phyloP scores from a whole-genome alignment of 2,329 filamentous ascomycete species.

The Epichloe bromicola region DNA sequence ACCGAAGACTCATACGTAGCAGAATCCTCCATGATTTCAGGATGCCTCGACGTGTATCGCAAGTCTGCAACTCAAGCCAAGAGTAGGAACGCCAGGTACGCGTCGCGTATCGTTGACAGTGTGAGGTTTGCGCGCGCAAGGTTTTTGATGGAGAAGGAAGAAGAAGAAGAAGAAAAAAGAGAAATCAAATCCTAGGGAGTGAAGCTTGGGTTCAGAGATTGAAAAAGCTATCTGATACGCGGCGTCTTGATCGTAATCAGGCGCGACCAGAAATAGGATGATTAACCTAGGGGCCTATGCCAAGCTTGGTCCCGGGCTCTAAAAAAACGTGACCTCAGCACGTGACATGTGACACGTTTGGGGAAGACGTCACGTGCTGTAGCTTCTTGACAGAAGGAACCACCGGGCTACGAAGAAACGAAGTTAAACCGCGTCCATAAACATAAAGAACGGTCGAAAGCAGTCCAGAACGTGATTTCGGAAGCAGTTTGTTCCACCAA shows the following conservation, averaged over 20 bases:
- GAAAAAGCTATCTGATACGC: constrained; percentile 11
- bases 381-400: no score
- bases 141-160: not conserved
- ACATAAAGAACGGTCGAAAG: no score
- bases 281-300: not conserved
- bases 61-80: not conserved
- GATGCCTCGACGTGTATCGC: not conserved
- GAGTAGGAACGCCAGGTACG: constrained; percentile 2
- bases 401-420: not conserved
- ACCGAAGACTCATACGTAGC: constrained; percentile 44
- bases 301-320: not conserved
- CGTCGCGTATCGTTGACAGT: constrained; percentile 6
- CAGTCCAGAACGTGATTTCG: not conserved
- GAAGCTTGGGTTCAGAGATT: not conserved
- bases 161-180: not conserved
- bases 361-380: not conserved
- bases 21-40: constrained; percentile 43
- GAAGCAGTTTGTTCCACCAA: not conserved
- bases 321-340: constrained; percentile 2
- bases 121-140: not conserved
- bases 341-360: not conserved
- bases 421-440: constrained; percentile 16
- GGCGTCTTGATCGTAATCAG: constrained; percentile 26
- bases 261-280: constrained; percentile 15
- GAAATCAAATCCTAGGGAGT: no score